Conservation (phyloP, 805 yeast species). For the Saturnispora sanitii region DNA sequence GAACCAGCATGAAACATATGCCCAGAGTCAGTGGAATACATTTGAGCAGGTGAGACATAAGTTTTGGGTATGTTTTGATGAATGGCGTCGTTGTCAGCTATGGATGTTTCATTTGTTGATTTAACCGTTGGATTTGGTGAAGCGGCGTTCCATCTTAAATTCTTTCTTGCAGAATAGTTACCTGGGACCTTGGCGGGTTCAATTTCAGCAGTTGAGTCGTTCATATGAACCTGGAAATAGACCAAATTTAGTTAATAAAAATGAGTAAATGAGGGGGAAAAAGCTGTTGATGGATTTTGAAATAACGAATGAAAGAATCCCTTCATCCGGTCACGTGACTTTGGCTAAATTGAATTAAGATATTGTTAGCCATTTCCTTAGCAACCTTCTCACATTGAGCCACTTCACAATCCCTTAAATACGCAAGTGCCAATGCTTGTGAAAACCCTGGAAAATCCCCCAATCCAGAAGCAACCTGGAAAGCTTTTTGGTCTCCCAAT, state of each 20-base stretch:
- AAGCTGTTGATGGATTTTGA: not conserved
- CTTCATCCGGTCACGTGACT: not conserved
- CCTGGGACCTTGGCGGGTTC: slow-evolving; percentile 38
- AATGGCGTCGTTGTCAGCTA: slow-evolving; percentile 42
- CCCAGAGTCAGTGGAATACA: slow-evolving; percentile 88
- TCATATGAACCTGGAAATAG: not conserved
- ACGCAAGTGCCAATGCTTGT: not conserved
- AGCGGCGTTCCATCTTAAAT: slow-evolving; percentile 42
- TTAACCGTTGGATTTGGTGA: no score
- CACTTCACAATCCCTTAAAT: not conserved
- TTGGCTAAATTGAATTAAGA: not conserved
- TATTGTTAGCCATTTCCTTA: not conserved
- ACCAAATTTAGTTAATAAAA: no score
- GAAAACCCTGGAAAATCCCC: not conserved
- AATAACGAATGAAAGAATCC: not conserved
- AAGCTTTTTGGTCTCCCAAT: not conserved
- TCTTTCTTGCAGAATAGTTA: slow-evolving; percentile 47
- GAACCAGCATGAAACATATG: slow-evolving; percentile 93
- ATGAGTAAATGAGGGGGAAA: not conserved
- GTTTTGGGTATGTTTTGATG: slow-evolving; percentile 52
- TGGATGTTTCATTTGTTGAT: slow-evolving; percentile 10
- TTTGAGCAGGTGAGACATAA: slow-evolving; percentile 82
- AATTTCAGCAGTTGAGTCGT: slow-evolving; percentile 22
- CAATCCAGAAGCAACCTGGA: not conserved
- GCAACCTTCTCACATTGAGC: not conserved